These are phyloP conservation scores for Skeletonema marinoi DNA, from an alignment of 108 stramenopile species.

Conservation along the genomic window DNA sequence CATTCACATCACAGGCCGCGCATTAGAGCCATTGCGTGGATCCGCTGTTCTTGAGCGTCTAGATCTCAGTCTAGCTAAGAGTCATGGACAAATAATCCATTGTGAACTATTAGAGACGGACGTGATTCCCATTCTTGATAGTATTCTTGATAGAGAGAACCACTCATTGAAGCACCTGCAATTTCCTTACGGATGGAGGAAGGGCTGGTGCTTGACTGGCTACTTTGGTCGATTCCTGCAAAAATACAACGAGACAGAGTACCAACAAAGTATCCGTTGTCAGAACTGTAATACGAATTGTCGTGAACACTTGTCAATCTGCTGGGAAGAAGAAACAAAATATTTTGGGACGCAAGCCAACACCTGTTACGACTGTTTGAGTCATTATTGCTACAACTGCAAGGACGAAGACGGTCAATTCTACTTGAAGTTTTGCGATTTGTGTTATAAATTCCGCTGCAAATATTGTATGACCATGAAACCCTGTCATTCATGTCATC, in stretches of 20 bases:
- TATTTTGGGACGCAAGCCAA: background rate
- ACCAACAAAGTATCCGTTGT: background rate
- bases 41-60: background rate
- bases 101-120: background rate
- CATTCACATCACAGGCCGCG: background rate
- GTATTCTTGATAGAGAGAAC: conserved; percentile 2
- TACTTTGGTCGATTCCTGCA: background rate
- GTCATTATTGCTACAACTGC: background rate
- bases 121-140: conserved; percentile 4
- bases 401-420: background rate
- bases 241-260: background rate
- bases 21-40: conserved; percentile 9
- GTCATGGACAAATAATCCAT: background rate
- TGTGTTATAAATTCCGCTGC: background rate
- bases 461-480: background rate
- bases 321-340: background rate
- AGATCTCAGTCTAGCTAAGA: background rate
- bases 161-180: background rate
- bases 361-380: background rate
- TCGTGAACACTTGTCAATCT: background rate
- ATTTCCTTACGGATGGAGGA: background rate
- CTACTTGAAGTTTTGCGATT: background rate
- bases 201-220: too few species aligned
- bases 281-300: background rate
- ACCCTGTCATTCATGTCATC: background rate